Conservation (phyloP, 179 eudicot species). For the Silene coronaria region DNA sequence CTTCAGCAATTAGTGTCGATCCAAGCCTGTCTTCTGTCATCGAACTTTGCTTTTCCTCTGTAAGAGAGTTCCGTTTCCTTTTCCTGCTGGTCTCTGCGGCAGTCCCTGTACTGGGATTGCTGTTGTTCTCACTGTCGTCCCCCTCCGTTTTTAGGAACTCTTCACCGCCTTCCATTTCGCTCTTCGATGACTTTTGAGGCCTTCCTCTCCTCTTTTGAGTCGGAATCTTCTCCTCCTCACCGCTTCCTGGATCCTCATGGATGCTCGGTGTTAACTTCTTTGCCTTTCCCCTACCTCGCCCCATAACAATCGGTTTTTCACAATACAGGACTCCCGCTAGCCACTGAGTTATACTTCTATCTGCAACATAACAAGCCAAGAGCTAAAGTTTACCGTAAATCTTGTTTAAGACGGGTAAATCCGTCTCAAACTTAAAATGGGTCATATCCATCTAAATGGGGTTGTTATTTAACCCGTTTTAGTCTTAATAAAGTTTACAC, state of each 20-base stretch:
- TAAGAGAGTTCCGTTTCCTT: neutral
- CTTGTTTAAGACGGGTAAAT: neutral
- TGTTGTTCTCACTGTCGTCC: neutral
- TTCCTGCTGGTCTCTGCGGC: neutral
- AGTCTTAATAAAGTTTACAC: neutral
- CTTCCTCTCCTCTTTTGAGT: slow-evolving; percentile 56
- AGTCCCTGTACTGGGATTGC: neutral
- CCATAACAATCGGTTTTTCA: slow-evolving; percentile 38
- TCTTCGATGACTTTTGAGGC: slow-evolving; percentile 47
- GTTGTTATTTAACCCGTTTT: neutral
- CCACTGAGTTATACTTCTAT: too few relatives aligned
- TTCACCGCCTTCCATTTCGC: slow-evolving; percentile 23
- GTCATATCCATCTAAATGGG: neutral
- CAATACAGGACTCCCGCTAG: neutral
- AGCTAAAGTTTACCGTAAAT: neutral
- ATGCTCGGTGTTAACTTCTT: slow-evolving; percentile 42
- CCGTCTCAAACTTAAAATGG: neutral
- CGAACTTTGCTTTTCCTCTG: neutral
- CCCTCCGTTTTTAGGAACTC: neutral
- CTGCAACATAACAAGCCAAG: neutral
- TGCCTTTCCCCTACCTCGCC: slow-evolving; percentile 70
- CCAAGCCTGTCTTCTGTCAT: neutral
- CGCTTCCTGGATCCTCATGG: slow-evolving; percentile 39
- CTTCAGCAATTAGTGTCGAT: neutral
- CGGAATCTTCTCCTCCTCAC: slow-evolving; percentile 50